Conservation (phyloP, 129 eudicot genomes). For the Pulicaria dysenterica region DNA sequence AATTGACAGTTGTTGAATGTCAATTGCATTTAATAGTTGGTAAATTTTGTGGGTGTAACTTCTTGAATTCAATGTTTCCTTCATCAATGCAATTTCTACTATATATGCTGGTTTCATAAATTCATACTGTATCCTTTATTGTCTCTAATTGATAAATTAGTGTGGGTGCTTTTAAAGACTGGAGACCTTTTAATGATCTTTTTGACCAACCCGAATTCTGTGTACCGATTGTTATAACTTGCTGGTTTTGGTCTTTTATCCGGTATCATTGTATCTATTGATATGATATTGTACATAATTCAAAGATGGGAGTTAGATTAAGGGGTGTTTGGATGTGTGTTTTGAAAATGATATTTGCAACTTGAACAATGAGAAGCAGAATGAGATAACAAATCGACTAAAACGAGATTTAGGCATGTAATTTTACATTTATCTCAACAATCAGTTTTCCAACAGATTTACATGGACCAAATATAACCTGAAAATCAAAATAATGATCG, state of each 20-base stretch:
- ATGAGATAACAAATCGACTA: neutral
- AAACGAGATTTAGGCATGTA: neutral
- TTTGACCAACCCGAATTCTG: neutral
- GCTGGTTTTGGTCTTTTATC: no score
- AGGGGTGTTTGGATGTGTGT: neutral
- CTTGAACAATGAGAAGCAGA: no score
- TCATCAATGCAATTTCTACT: neutral
- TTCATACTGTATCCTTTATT: neutral
- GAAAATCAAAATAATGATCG: neutral
- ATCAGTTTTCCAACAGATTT: neutral
- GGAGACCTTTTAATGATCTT: neutral
- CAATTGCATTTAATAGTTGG: neutral
- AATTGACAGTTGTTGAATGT: neutral
- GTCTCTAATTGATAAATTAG: neutral
- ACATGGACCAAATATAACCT: neutral
- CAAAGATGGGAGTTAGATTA: neutral
- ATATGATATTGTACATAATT: no score
- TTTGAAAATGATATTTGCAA: no score
- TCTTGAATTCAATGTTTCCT: neutral
- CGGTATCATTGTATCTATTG: no score
- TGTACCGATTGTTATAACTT: no score
- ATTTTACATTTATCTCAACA: neutral
- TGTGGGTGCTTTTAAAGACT: neutral
- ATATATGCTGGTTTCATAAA: neutral
- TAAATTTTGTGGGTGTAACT: neutral